phyloP scores from a whole-genome alignment of 2,329 filamentous ascomycete genomes.

The Sordariomycetes sp. region DNA sequence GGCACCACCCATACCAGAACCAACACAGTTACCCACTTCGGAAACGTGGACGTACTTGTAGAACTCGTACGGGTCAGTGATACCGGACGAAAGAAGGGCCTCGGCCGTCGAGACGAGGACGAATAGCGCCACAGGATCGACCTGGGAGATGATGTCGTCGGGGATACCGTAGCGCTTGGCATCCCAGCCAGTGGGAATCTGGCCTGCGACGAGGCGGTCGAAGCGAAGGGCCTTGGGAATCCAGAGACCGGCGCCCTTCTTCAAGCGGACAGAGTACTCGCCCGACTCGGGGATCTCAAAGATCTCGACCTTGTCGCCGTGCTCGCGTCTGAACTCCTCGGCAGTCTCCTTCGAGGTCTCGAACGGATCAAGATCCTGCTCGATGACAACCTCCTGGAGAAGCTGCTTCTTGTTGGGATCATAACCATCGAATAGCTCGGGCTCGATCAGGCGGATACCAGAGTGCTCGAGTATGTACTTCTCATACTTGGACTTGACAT shows the following conservation, averaged over 20 bases:
- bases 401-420: constrained; percentile 98
- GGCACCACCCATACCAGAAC: constrained; percentile 95
- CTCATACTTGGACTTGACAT: constrained; percentile 95
- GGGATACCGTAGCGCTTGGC: constrained; percentile 92
- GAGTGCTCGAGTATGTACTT: constrained; percentile 92
- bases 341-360: constrained; percentile 96
- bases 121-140: constrained; percentile 91
- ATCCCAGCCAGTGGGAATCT: constrained; percentile 95
- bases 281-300: constrained; percentile 91
- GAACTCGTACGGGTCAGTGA: constrained; percentile 98
- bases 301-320: constrained; percentile 94
- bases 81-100: constrained; percentile 79
- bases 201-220: constrained; percentile 91
- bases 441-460: constrained; percentile 94
- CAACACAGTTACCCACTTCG: constrained; percentile 94
- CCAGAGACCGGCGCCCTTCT: constrained; percentile 87
- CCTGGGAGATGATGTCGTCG: constrained; percentile 94
- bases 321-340: constrained; percentile 92
- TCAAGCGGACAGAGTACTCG: constrained; percentile 87
- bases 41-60: constrained; percentile 99
- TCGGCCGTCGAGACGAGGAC: constrained; percentile 91
- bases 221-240: constrained; percentile 96
- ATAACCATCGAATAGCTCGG: constrained; percentile 91
- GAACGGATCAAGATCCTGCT: constrained; percentile 94
- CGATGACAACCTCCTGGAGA: constrained; percentile 92